Evolutionary conservation across 1,139 yeast genomes (phyloP), one percentile per base, ranked within the genome.

Genomic region (Taphrina pruni): DNA sequence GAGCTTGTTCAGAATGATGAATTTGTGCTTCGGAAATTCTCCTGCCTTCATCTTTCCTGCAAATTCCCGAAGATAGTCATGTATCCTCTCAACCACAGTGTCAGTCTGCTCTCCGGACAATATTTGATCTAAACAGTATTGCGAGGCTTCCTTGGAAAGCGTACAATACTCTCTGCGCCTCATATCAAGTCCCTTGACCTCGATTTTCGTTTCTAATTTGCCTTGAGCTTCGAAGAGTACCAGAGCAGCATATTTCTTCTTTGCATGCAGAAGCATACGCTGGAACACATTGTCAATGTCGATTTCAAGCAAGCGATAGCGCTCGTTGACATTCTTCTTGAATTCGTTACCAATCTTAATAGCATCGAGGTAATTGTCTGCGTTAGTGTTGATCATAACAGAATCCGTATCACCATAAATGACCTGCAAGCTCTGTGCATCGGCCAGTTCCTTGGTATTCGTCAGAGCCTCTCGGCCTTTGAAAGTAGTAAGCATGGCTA

Each of bases 361-460:
- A 0, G 99, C 97, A 60, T 90, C 97, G 45, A 80, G 79, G 76
- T 85, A 89, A 54, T 81, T 83, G 70, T 84, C 86, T 57, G 86
- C 88, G 57, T 93, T 93, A 1, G 98, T 92, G 78, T 94, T 96
- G 76, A 95, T 92, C 99, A 95, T 95, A 69, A 95, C 98, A 46
- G 99, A 95, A 81, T 95, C 99, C 0, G 99, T 95, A 81, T 95
- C 99, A 82, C 99, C 99, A 76, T 95, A 95, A 21, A 95, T 91
- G 66, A 95, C 99, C 71, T 91, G 83, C 71, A 94, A 82, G 0
- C 90, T 89, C 74, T 88, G 82, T 71, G 88, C 84, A 77, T 93
- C 98, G 0, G 98, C 99, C 72, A 95, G 82, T 75, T 90, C 96
- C 77, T 96, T 87, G 0, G 99, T 94, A 75, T 90, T 94, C 88